Evolutionary conservation across 2,329 filamentous ascomycete species (phyloP).

Genomic region (Paracorniculantispora psalliotae): DNA sequence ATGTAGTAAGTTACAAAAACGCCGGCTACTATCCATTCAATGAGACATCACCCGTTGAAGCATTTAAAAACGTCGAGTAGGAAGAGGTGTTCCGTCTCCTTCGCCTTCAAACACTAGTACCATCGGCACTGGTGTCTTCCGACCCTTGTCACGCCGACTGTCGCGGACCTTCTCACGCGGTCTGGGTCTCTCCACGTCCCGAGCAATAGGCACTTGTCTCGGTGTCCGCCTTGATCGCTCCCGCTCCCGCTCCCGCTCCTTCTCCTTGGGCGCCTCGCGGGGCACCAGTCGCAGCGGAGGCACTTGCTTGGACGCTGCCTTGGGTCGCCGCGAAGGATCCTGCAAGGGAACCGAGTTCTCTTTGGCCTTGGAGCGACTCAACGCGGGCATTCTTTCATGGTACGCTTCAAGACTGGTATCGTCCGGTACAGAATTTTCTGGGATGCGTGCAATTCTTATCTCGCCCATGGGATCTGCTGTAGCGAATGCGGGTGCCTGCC

Average conservation of each 20-base stretch:
- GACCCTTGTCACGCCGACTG: not conserved
- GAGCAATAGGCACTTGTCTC: not conserved
- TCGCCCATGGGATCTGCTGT: not conserved
- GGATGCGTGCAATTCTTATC: not conserved
- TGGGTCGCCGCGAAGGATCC: conserved; percentile 1
- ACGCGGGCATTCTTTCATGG: not conserved
- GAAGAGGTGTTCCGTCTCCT: not conserved
- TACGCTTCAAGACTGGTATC: not conserved
- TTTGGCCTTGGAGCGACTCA: not conserved
- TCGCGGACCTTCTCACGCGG: not conserved
- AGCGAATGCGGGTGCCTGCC: not conserved
- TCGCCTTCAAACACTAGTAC: not conserved
- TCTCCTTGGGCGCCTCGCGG: not conserved
- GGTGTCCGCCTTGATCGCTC: not conserved
- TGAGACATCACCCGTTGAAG: not conserved
- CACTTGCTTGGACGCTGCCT: conserved; percentile 2
- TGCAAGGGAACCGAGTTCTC: not conserved
- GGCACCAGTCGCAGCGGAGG: not conserved
- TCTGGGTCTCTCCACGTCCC: not conserved
- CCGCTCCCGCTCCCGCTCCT: not conserved
- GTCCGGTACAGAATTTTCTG: not conserved
- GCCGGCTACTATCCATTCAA: not conserved
- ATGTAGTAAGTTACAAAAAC: not conserved
- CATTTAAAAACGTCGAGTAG: not conserved
- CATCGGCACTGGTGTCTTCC: not conserved